Conservation (phyloP, 139 green algal genomes). For the Coelastrella sp. region DNA sequence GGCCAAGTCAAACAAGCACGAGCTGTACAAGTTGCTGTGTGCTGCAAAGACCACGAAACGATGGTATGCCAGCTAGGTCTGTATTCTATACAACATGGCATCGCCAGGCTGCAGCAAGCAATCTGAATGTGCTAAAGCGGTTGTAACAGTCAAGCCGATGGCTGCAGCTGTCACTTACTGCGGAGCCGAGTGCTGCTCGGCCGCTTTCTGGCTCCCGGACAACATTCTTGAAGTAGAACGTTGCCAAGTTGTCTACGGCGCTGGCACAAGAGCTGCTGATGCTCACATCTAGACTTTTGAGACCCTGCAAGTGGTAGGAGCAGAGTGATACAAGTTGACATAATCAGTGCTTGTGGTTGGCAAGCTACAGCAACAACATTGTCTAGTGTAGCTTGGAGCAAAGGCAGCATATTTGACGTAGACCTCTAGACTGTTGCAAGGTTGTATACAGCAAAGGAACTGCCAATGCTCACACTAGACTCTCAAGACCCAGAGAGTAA, state of each 20-base stretch:
- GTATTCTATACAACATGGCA: too few species aligned
- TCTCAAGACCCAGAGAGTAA: constrained; percentile 75
- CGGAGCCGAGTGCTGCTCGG: constrained; percentile 1
- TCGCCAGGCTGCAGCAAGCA: too few species aligned
- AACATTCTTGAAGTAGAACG: constrained; percentile 75
- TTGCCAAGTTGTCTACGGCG: constrained; percentile 94
- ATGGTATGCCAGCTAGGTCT: too few species aligned
- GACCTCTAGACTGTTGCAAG: too few species aligned
- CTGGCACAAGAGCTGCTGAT: constrained; percentile 87
- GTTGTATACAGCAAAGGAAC: constrained; percentile 90
- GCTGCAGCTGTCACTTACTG: not conserved
- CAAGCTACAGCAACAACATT: not conserved
- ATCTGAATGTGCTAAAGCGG: too few species aligned
- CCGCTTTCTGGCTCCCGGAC: constrained; percentile 41
- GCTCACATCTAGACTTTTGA: constrained; percentile 87
- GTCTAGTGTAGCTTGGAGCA: too few species aligned
- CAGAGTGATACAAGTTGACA: not conserved
- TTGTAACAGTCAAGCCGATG: too few species aligned
- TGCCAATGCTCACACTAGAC: constrained; percentile 80
- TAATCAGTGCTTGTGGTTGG: not conserved
- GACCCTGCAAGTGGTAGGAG: constrained; percentile 47
- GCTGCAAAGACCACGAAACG: too few species aligned
- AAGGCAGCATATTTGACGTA: too few species aligned
- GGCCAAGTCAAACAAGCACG: too few species aligned
- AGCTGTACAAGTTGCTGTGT: too few species aligned